phyloP scores from a whole-genome alignment of 257 asterid species.

The Solanum arcanum region DNA sequence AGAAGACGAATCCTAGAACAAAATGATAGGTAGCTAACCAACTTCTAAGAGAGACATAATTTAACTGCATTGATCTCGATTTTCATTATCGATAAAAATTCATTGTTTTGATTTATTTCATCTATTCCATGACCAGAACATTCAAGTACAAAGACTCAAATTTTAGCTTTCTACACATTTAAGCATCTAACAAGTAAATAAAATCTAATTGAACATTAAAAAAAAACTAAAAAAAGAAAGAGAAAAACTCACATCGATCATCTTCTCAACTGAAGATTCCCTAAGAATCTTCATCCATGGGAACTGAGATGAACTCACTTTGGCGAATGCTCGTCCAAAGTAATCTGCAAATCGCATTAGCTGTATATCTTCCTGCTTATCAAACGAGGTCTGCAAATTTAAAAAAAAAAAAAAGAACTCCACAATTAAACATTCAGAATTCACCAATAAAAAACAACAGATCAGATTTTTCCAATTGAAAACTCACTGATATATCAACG shows the following conservation, averaged over 20 bases:
- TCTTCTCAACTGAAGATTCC: constrained; percentile 27
- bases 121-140: not conserved
- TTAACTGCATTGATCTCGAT: not conserved
- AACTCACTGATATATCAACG: constrained; percentile 20
- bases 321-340: constrained; percentile 28
- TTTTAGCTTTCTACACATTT: not conserved
- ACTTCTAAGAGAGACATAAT: not conserved
- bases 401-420: not conserved
- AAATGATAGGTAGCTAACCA: not conserved
- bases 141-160: not conserved
- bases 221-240: not conserved
- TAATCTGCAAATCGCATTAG: constrained; percentile 39
- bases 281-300: constrained; percentile 38
- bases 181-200: not conserved
- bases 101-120: not conserved
- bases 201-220: not conserved
- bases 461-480: not conserved
- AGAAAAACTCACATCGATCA: constrained; percentile 30
- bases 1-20: not conserved
- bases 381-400: constrained; percentile 16
- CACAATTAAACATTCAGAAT: not conserved
- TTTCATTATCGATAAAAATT: not conserved
- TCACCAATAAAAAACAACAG: not conserved
- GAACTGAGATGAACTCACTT: constrained; percentile 27
- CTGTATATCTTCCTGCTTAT: constrained; percentile 30